Evolutionary conservation across 352 stramenopile genomes (phyloP).

Genomic region (Lagenidium sp.): DNA sequence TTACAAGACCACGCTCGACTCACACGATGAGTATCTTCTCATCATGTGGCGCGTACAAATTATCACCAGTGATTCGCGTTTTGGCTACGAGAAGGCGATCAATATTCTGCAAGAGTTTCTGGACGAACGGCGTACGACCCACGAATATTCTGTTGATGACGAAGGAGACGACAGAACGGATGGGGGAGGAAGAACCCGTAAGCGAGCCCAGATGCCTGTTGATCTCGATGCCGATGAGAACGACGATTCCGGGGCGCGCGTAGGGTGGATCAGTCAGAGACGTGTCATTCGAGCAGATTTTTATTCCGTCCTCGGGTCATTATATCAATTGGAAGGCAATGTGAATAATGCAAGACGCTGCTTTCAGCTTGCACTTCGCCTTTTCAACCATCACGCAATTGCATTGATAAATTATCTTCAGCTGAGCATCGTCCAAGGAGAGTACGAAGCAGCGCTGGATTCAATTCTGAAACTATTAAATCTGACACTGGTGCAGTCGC

Average conservation of each 20-base stretch:
- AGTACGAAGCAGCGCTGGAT: conserved; percentile 32
- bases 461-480: conserved; percentile 22
- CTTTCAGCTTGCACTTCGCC: conserved; percentile 20
- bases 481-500: conserved; percentile 6
- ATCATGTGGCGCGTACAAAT: conserved; percentile 36
- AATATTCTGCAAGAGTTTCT: conserved; percentile 27
- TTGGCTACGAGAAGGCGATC: conserved; percentile 12
- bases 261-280: conserved; percentile 21
- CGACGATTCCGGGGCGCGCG: conserved; percentile 8
- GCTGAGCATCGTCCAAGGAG: conserved; percentile 17
- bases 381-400: conserved; percentile 27
- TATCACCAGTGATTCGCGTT: neutral
- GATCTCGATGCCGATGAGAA: conserved; percentile 9
- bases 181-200: neutral
- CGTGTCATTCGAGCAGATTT: conserved; percentile 30
- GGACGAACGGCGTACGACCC: conserved; percentile 12
- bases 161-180: neutral
- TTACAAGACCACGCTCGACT: conserved; percentile 42
- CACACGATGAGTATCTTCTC: conserved; percentile 37
- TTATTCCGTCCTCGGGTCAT: conserved; percentile 20
- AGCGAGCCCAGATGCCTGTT: neutral
- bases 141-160: conserved; percentile 12
- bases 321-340: conserved; percentile 32
- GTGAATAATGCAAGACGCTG: conserved; percentile 9
- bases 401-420: conserved; percentile 41